Evolutionary conservation across 2,329 filamentous ascomycete genomes (phyloP).

Genomic region (Botrytis tulipae): DNA sequence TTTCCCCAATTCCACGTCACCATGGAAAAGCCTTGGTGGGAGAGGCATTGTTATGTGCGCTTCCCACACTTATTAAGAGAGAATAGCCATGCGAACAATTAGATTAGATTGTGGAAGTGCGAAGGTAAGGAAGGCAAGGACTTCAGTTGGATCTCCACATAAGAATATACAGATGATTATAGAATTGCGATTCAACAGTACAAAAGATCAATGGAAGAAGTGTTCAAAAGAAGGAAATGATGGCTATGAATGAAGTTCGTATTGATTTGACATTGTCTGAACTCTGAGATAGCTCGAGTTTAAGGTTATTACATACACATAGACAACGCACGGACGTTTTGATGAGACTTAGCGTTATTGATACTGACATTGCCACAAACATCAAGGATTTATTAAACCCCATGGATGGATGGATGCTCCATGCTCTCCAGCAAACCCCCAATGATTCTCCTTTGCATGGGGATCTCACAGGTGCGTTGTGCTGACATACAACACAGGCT

Average conservation of each 20-base stretch:
- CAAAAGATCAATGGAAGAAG: not conserved
- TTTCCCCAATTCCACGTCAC: slow-evolving; percentile 63
- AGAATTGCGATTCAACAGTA: not conserved
- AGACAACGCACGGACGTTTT: slow-evolving; percentile 1
- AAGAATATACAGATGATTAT: not conserved
- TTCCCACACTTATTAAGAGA: slow-evolving; percentile 28
- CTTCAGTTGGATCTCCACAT: not conserved
- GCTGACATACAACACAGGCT: too few species aligned
- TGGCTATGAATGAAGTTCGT: not conserved
- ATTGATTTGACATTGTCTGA: not conserved
- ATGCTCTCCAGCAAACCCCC: not conserved
- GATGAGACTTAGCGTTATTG: not conserved
- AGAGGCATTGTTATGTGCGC: slow-evolving; percentile 39
- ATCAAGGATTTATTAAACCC: not conserved
- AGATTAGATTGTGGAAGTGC: not conserved
- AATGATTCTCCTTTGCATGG: not conserved
- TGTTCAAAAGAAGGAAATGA: not conserved
- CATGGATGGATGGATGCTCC: too few species aligned
- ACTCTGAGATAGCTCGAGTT: not conserved
- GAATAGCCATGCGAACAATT: slow-evolving; percentile 29
- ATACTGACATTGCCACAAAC: not conserved
- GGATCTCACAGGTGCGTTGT: too few species aligned
- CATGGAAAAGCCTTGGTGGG: slow-evolving; percentile 45
- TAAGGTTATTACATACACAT: not conserved
- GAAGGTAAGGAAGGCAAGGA: not conserved